These are phyloP conservation scores for Naganishia vaughanmartiniae DNA, from an alignment of 768 basidiomycete genomes.

Conservation along the genomic window DNA sequence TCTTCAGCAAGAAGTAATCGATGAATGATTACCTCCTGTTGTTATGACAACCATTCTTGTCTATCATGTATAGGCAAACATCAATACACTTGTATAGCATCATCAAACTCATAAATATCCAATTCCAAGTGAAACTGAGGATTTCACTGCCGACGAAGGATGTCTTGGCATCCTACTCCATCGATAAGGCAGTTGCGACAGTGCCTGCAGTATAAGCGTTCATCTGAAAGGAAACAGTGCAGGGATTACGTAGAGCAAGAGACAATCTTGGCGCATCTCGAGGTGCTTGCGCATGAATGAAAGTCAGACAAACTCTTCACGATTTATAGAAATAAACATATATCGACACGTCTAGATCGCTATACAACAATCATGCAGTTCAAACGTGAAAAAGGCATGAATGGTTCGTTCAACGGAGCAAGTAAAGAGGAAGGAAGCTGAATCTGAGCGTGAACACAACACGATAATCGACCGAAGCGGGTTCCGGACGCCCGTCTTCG, in stretches of 20 bases:
- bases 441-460: not conserved
- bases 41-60: not conserved
- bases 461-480: not conserved
- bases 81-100: constrained; percentile 1
- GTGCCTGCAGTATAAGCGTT: not conserved
- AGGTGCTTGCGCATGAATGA: too few relatives aligned
- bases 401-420: not conserved
- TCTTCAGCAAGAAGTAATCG: constrained; percentile 51
- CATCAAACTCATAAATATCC: not conserved
- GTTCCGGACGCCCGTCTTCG: not conserved
- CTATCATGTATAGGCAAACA: not conserved
- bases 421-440: not conserved
- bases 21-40: not conserved
- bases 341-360: not conserved
- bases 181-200: not conserved
- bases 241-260: too few relatives aligned
- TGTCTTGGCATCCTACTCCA: not conserved
- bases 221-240: not conserved
- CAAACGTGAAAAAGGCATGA: constrained; percentile 7
- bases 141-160: not conserved
- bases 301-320: not conserved
- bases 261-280: too few relatives aligned
- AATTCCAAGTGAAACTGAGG: not conserved
- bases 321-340: not conserved
- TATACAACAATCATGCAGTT: constrained; percentile 21